Conservation (phyloP, 169 alveolate genomes). For the Plasmodium coatneyi region DNA sequence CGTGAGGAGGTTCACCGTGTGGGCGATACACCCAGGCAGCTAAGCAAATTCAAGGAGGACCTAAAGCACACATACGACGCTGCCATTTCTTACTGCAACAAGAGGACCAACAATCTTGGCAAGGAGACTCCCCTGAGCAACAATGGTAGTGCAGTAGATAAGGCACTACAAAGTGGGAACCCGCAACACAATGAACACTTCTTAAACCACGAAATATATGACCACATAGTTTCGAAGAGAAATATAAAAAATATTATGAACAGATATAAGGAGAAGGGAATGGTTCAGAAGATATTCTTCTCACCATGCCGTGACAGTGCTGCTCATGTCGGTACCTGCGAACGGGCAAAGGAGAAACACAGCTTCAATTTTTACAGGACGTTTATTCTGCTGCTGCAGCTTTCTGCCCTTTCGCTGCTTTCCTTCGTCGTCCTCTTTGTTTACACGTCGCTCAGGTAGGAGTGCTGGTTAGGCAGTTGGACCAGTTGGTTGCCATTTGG, state of each 20-base stretch:
- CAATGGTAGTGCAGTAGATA: not conserved
- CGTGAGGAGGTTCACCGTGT: not conserved
- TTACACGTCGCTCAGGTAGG: constrained; percentile 28
- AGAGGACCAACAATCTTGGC: not conserved
- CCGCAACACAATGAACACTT: not conserved
- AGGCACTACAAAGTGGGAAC: not conserved
- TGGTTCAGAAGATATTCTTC: not conserved
- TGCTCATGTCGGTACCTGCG: not conserved
- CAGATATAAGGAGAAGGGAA: not conserved
- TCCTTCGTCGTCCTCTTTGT: constrained; percentile 36
- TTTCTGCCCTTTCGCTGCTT: constrained; percentile 23
- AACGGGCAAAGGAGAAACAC: not conserved
- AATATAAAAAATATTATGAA: constrained; percentile 32
- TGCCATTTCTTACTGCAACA: constrained; percentile 29
- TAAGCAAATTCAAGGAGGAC: constrained; percentile 15
- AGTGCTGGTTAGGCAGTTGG: not conserved
- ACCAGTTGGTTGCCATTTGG: too few species aligned
- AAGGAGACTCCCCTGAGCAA: not conserved
- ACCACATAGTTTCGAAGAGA: constrained; percentile 43
- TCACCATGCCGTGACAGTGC: not conserved
- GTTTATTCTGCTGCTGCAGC: constrained; percentile 27
- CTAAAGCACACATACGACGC: constrained; percentile 25
- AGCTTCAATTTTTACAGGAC: constrained; percentile 37
- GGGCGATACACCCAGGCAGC: constrained; percentile 9
- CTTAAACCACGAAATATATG: constrained; percentile 3